Conservation (phyloP, 805 yeast species). For the Sugiyamaella mastotermitis region DNA sequence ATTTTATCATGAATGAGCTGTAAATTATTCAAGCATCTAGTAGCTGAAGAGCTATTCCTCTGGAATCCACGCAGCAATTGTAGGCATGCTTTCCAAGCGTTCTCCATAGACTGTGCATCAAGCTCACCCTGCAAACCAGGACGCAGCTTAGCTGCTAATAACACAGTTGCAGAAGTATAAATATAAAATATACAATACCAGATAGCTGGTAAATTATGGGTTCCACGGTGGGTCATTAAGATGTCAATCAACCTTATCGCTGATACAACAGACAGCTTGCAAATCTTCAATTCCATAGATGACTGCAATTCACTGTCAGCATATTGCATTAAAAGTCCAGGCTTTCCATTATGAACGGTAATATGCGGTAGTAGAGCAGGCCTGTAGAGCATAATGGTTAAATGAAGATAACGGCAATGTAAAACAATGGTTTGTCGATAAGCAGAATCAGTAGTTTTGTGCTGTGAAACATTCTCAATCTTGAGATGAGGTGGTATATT, state of each 20-base stretch:
- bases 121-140: conserved; percentile 17
- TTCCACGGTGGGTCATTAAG: conserved; percentile 9
- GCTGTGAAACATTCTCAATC: conserved; percentile 2
- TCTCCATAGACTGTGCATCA: conserved; percentile 10
- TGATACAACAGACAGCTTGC: conserved; percentile 14
- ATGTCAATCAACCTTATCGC: conserved; percentile 15
- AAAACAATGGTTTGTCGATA: conserved; percentile 11
- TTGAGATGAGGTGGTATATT: conserved; percentile 9
- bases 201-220: conserved; percentile 18
- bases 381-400: conserved; percentile 14
- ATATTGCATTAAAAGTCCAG: not conserved
- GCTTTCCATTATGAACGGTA: not conserved
- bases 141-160: conserved; percentile 23
- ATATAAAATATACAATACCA: conserved; percentile 25
- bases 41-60: conserved; percentile 7
- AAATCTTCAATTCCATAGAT: conserved; percentile 10
- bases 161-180: conserved; percentile 23
- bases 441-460: conserved; percentile 1
- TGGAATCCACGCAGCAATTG: conserved; percentile 9
- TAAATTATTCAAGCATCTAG: conserved; percentile 11
- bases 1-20: conserved; percentile 12
- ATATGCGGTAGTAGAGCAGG: conserved; percentile 12
- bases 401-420: conserved; percentile 10
- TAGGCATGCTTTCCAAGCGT: conserved; percentile 12
- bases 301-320: conserved; percentile 8